Conservation (phyloP, 164 flowering plant genomes). For the Sedum album region DNA sequence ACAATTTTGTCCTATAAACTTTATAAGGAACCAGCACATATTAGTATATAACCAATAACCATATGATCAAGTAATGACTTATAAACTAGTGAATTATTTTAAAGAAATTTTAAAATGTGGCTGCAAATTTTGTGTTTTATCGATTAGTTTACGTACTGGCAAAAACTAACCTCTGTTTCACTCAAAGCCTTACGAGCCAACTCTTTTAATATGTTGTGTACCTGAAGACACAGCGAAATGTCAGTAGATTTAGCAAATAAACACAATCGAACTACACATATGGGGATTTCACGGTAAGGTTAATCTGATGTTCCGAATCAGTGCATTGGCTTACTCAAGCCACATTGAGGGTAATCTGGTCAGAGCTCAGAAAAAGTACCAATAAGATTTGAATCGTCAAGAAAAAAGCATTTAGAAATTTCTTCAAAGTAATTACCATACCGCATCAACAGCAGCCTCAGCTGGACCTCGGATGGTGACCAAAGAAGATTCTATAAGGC, state of each 20-base stretch:
- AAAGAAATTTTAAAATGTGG: not conserved
- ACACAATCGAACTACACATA: no score
- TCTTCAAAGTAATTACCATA: slow-evolving; percentile 20
- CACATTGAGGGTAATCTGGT: no score
- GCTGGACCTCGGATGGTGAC: slow-evolving; percentile 83
- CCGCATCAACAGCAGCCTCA: slow-evolving; percentile 92
- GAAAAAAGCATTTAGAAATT: not conserved
- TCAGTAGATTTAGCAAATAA: not conserved
- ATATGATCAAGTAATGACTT: not conserved
- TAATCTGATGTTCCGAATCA: no score
- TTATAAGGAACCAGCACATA: no score
- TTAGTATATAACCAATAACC: not conserved
- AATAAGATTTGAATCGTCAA: no score
- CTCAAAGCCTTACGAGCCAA: slow-evolving; percentile 66
- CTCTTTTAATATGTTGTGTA: slow-evolving; percentile 68
- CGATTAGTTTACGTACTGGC: not conserved
- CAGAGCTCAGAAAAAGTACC: no score
- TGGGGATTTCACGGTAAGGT: no score
- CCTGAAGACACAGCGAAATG: slow-evolving; percentile 29
- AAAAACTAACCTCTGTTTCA: slow-evolving; percentile 52
- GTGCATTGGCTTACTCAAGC: no score
- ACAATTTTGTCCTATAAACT: no score
- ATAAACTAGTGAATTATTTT: not conserved
- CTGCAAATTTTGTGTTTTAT: not conserved
- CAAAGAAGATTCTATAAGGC: slow-evolving; percentile 80